Conservation (phyloP, 176 grass and related monocot genomes). For the Rhynchospora breviuscula region DNA sequence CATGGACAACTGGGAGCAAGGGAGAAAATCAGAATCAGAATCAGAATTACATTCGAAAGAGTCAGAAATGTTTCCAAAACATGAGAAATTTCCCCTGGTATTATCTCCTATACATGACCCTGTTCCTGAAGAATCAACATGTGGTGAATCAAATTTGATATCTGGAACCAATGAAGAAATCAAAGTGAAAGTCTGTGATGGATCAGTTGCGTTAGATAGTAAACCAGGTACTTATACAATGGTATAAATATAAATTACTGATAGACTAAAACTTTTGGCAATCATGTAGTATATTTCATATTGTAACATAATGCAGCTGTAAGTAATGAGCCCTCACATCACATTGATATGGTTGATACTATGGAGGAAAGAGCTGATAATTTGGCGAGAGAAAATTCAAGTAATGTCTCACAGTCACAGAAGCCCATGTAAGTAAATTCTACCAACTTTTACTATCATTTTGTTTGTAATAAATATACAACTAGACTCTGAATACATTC, state of each 20-base stretch:
- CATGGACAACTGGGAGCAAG: constrained; percentile 24
- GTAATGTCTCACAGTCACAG: background rate
- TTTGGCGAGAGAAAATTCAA: constrained; percentile 11
- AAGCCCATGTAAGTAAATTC: constrained; percentile 7
- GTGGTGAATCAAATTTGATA: constrained; percentile 36
- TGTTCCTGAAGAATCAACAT: constrained; percentile 25
- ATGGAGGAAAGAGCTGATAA: background rate
- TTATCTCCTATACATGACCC: constrained; percentile 51
- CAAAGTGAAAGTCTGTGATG: constrained; percentile 35
- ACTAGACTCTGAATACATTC: background rate
- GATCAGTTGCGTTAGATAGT: constrained; percentile 22
- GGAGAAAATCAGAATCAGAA: constrained; percentile 40
- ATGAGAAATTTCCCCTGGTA: constrained; percentile 26
- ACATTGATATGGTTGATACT: constrained; percentile 13
- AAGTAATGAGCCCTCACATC: background rate
- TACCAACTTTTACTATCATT: background rate
- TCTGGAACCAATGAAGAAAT: constrained; percentile 22
- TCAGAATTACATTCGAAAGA: constrained; percentile 26
- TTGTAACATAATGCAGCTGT: background rate
- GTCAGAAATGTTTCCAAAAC: constrained; percentile 11
- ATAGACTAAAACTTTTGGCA: background rate
- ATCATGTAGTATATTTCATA: background rate
- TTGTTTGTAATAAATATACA: background rate
- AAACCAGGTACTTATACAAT: constrained; percentile 27
- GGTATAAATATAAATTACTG: constrained; percentile 21